Evolutionary conservation across 1,139 yeast species (phyloP).

Genomic region (Saccharomyces hybrid): DNA sequence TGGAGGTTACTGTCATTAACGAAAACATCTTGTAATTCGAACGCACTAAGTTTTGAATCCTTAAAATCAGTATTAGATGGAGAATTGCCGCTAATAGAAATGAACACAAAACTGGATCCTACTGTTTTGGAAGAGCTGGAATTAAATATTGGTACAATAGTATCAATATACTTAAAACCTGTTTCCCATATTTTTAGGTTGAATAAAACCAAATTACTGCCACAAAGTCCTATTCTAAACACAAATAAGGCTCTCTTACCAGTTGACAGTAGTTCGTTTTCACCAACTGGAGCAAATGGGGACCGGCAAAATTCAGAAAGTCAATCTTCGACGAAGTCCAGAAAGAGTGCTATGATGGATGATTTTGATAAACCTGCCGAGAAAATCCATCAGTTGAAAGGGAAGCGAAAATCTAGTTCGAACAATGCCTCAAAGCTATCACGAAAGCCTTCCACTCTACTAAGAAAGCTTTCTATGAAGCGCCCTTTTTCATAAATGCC

Average conservation of each 20-base stretch:
- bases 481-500: neutral
- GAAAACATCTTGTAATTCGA: slow-evolving; percentile 8
- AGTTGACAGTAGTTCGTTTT: slow-evolving; percentile 9
- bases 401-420: slow-evolving; percentile 28
- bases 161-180: slow-evolving; percentile 80
- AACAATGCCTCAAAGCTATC: slow-evolving; percentile 28
- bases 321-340: slow-evolving; percentile 3
- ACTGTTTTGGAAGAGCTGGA: slow-evolving; percentile 71
- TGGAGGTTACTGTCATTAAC: slow-evolving; percentile 67
- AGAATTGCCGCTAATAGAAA: slow-evolving; percentile 55
- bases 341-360: slow-evolving; percentile 21
- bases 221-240: slow-evolving; percentile 56
- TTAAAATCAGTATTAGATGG: slow-evolving; percentile 51
- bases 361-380: slow-evolving; percentile 36
- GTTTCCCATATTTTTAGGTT: slow-evolving; percentile 69
- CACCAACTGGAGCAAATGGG: neutral
- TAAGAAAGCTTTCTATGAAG: slow-evolving; percentile 22
- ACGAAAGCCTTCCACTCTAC: slow-evolving; percentile 31
- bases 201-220: slow-evolving; percentile 48
- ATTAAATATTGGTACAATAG: slow-evolving; percentile 71
- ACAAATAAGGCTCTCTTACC: slow-evolving; percentile 14
- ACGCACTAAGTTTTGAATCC: slow-evolving; percentile 15
- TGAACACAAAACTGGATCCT: slow-evolving; percentile 67
- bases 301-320: neutral
- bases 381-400: slow-evolving; percentile 31